phyloP scores from a whole-genome alignment of 2,329 filamentous ascomycete genomes.

The Apiospora koreana region DNA sequence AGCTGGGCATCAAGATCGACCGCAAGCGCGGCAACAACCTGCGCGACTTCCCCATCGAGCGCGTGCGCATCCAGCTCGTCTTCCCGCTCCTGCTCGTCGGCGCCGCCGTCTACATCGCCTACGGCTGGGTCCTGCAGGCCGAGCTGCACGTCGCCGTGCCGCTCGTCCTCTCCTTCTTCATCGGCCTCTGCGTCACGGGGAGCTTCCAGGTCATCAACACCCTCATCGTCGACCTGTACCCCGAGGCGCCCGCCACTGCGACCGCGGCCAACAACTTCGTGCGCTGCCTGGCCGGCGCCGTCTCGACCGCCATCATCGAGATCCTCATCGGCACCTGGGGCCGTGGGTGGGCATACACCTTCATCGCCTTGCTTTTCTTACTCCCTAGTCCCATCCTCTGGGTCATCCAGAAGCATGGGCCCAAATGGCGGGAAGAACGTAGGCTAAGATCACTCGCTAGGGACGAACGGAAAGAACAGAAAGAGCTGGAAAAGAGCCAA shows the following conservation, averaged over 20 bases:
- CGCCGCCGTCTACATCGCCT: conserved; percentile 52
- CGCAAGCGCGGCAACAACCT: conserved; percentile 57
- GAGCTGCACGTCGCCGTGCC: conserved; percentile 55
- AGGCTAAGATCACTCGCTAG: conserved; percentile 38
- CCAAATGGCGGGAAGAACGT: conserved; percentile 53
- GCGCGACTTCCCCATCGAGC: conserved; percentile 55
- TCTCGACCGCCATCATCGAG: conserved; percentile 59
- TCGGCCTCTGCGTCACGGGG: conserved; percentile 60
- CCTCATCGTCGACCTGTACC: conserved; percentile 64
- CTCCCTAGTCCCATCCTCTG: conserved; percentile 50
- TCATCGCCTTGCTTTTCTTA: conserved; percentile 54
- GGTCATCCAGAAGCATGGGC: conserved; percentile 49
- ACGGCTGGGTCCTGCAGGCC: conserved; percentile 58
- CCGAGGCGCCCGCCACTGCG: conserved; percentile 60
- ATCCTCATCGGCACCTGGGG: conserved; percentile 59
- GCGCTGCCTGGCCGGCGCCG: conserved; percentile 62
- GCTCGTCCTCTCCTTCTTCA: conserved; percentile 56
- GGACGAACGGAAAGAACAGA: conserved; percentile 32
- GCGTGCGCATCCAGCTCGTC: conserved; percentile 54
- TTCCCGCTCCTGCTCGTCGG: conserved; percentile 57
- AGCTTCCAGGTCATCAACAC: conserved; percentile 66
- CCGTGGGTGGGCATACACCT: conserved; percentile 63
- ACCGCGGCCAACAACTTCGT: conserved; percentile 66
- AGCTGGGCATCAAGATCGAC: conserved; percentile 61
- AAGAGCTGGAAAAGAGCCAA: conserved; percentile 22